Percentiles rank a stretch among this genome's conserved stretches.
These are phyloP conservation scores for Xylaria grammica DNA, from an alignment of 495 filamentous ascomycete genomes.

Conservation along the genomic window DNA sequence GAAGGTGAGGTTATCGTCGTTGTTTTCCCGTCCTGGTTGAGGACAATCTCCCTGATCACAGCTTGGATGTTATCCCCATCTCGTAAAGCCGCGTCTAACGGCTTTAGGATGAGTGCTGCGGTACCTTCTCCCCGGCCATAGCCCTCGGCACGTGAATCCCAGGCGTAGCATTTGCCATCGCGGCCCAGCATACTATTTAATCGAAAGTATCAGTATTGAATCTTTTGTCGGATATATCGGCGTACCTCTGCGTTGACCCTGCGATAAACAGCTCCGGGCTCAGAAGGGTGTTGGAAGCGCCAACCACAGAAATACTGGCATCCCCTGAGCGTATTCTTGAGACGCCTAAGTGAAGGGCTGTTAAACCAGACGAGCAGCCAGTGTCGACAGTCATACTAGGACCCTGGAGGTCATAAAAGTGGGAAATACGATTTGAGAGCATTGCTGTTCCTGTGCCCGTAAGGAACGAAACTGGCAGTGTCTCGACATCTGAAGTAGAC, in stretches of 20 bases:
- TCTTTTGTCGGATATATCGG: no score
- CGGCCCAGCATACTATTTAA: no score
- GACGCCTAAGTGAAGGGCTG: conserved; percentile 38
- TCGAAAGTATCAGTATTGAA: no score
- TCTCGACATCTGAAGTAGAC: background rate
- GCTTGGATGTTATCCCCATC: conserved; percentile 56
- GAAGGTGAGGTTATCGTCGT: conserved; percentile 60
- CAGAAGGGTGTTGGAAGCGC: conserved; percentile 13
- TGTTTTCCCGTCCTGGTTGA: conserved; percentile 51
- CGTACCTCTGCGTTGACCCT: background rate
- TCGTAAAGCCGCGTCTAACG: conserved; percentile 45
- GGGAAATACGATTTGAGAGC: conserved; percentile 27
- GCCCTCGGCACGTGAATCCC: conserved; percentile 59
- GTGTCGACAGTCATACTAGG: conserved; percentile 37
- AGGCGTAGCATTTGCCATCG: conserved; percentile 52
- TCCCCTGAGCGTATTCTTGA: conserved; percentile 15
- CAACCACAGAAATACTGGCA: conserved; percentile 14
- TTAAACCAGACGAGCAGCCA: conserved; percentile 42
- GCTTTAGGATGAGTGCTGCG: conserved; percentile 58
- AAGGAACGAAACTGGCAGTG: conserved; percentile 1
- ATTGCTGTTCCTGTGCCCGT: conserved; percentile 60
- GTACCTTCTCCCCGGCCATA: conserved; percentile 64
- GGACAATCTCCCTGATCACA: conserved; percentile 53
- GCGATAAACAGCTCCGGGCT: conserved; percentile 10
- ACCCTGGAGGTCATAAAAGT: conserved; percentile 24